phyloP scores from a whole-genome alignment of 2,329 filamentous ascomycete genomes.

The Sclerotinia nivalis region DNA sequence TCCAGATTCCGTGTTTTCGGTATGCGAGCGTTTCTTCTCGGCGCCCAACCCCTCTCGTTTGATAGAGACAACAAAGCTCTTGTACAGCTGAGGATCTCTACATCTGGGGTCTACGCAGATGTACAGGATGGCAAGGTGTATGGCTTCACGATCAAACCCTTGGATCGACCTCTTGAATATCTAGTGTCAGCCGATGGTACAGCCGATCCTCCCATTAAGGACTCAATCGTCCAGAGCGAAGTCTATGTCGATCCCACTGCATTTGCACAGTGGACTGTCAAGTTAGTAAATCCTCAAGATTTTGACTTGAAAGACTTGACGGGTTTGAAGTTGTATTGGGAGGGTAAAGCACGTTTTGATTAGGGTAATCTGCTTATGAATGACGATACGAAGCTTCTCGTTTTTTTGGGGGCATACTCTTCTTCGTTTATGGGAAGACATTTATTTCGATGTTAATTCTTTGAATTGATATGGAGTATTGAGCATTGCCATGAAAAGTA shows the following conservation, averaged over 20 bases:
- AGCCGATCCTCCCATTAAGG: neutral
- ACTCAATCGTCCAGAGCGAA: neutral
- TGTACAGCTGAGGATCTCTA: neutral
- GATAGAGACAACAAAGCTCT: neutral
- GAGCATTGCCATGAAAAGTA: too few species aligned
- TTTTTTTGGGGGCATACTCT: too few species aligned
- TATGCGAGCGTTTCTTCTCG: neutral
- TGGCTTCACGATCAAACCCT: neutral
- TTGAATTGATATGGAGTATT: too few species aligned
- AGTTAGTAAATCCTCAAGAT: neutral
- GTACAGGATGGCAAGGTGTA: neutral
- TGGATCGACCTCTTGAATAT: neutral
- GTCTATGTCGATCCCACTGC: neutral
- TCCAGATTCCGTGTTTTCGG: neutral
- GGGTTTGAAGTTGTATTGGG: conserved; percentile 3
- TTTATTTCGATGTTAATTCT: too few species aligned
- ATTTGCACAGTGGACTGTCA: neutral
- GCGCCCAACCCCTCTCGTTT: neutral
- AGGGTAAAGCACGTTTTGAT: neutral
- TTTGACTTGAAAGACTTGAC: neutral
- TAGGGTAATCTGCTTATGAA: too few species aligned
- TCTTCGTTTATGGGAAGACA: too few species aligned
- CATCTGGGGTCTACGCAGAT: neutral
- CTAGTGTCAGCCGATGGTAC: neutral
- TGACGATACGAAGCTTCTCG: too few species aligned